Evolutionary conservation across 2,329 filamentous ascomycete genomes (phyloP), one percentile per base, ranked within the genome.

Genomic region (Chaetomium sp.): DNA sequence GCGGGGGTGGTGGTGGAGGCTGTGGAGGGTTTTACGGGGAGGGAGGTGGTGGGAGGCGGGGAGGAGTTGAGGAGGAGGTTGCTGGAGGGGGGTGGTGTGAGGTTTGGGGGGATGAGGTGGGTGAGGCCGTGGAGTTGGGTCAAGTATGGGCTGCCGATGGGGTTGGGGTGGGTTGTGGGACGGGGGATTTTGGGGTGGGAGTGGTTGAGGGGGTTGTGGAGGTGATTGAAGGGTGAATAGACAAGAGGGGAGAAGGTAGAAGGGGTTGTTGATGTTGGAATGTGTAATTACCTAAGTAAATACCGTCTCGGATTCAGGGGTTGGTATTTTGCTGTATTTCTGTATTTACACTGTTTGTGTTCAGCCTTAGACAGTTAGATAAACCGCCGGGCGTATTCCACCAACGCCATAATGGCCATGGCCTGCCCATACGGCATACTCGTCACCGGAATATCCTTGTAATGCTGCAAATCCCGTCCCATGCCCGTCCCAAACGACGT

Each of bases 381-480:
- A 46, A 80, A 86, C 36, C 77, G 78, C 48, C 86, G 76, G 69
- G 88, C 67, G 63, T 86, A 88, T 71, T 92, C 88, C 0, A 86
- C 87, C 60, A 91, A 68, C 0, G 86, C 84, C 84, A 91, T 90
- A 60, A 91, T 89, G 0, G 86, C 88, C 88, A 91, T 91, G 0
- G 87, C 86, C 69, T 91, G 88, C 0, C 88, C 88, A 64, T 91
- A 91, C 6, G 88, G 88, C 88, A 91, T 92, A 63, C 85, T 86
- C 2, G 88, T 92, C 59, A 85, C 71, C 1, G 84, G 79, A 56
- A 92, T 91, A 60, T 88, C 80, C 69, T 87, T 86, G 66, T 92
- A 91, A 68, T 89, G 86, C 71, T 91, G 81, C 66, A 91, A 69
- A 55, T 79, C 79, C 61, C 81, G 76, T 0, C 88, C 88, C 87